These are phyloP conservation scores for Stachybotrys echinatus DNA, from an alignment of 2,329 filamentous ascomycete species.

Conservation along the genomic window DNA sequence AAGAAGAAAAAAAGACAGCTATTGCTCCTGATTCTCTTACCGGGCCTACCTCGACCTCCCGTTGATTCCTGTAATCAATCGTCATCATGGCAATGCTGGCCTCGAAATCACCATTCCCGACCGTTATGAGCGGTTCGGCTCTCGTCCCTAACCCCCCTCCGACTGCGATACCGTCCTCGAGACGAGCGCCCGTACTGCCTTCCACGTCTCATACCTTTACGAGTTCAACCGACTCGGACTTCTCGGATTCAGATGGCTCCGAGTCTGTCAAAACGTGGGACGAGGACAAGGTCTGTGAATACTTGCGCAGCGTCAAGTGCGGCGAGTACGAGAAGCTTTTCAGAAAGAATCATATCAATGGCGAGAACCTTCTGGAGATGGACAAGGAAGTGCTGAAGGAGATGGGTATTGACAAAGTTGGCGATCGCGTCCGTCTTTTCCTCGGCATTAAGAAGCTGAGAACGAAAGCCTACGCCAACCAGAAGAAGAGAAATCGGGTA, in stretches of 20 bases:
- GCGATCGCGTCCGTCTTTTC: constrained; percentile 88
- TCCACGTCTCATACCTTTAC: constrained; percentile 55
- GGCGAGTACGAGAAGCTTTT: constrained; percentile 91
- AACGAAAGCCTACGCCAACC: constrained; percentile 69
- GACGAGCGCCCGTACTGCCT: constrained; percentile 45
- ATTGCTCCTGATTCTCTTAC: no score
- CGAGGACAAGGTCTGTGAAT: constrained; percentile 86
- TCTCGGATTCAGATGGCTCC: constrained; percentile 74
- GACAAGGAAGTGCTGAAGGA: constrained; percentile 95
- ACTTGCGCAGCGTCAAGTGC: constrained; percentile 86
- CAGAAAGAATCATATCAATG: constrained; percentile 91
- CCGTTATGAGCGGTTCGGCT: constrained; percentile 41
- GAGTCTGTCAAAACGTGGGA: constrained; percentile 82
- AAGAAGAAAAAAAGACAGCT: no score
- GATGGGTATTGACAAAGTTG: constrained; percentile 97
- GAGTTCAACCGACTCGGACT: constrained; percentile 89
- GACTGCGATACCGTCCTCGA: constrained; percentile 43
- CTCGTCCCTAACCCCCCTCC: constrained; percentile 43
- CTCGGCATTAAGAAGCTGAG: constrained; percentile 78
- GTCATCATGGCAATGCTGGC: constrained; percentile 69
- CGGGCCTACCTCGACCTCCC: no score
- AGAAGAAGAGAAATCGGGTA: constrained; percentile 83
- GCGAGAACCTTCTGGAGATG: constrained; percentile 93
- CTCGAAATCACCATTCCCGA: constrained; percentile 65
- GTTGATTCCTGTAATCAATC: no score